Percentiles rank a stretch among this genome's conserved stretches.
These are phyloP conservation scores for Puccinia horiana DNA, from an alignment of 1,284 basidiomycete species.

Conservation along the genomic window DNA sequence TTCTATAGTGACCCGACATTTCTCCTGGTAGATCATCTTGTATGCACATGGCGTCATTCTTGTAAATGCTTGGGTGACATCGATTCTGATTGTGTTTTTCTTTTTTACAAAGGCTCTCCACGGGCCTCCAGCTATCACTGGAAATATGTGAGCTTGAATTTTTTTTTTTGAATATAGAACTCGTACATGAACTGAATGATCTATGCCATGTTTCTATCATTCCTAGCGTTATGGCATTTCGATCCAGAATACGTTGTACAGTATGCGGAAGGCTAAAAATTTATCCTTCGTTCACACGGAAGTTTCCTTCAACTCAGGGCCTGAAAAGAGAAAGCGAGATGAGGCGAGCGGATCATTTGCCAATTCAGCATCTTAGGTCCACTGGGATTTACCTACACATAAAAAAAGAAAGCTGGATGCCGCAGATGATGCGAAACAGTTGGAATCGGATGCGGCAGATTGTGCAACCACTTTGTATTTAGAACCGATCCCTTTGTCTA, in stretches of 20 bases:
- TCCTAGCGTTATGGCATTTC: background rate
- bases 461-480: too few species aligned
- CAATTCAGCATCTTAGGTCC: background rate
- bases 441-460: too few species aligned
- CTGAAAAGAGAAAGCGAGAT: background rate
- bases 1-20: background rate
- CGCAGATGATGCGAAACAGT: too few species aligned
- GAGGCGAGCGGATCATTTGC: background rate
- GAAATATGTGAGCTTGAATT: constrained; percentile 4
- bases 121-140: background rate
- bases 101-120: background rate
- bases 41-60: background rate
- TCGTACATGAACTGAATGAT: background rate
- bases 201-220: too few species aligned
- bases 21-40: background rate
- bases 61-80: background rate
- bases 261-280: background rate
- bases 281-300: background rate
- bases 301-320: background rate
- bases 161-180: background rate
- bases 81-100: background rate
- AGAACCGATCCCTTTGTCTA: too few species aligned
- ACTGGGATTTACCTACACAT: too few species aligned
- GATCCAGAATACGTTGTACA: background rate
- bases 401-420: too few species aligned